These are phyloP conservation scores for Omphalea diandra DNA, from an alignment of 441 rosid species.

Conservation along the genomic window DNA sequence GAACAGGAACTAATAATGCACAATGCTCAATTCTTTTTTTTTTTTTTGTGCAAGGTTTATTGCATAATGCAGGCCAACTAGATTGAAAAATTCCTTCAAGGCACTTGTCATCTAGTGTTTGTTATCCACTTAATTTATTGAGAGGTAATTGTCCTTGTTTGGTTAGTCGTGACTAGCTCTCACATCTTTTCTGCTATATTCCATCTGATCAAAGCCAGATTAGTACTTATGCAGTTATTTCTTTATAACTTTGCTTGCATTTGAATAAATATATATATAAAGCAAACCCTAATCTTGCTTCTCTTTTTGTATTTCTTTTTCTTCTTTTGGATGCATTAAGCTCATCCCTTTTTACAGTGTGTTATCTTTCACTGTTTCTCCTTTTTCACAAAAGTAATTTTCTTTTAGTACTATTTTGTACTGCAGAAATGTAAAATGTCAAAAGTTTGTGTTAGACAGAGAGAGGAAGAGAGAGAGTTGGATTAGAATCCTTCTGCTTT, in stretches of 20 bases:
- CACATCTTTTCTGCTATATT: neutral
- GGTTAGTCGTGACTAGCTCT: neutral
- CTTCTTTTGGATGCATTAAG: neutral
- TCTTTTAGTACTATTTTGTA: neutral
- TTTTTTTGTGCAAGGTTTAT: neutral
- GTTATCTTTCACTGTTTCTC: neutral
- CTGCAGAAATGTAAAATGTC: no score
- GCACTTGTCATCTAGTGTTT: neutral
- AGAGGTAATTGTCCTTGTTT: neutral
- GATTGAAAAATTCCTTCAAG: neutral
- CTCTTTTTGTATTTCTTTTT: neutral
- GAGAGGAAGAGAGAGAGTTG: neutral
- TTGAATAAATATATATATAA: neutral
- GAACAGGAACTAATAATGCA: neutral
- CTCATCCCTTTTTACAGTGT: neutral
- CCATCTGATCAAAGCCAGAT: neutral
- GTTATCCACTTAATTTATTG: neutral
- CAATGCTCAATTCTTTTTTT: no score
- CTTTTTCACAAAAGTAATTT: neutral
- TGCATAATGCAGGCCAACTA: neutral
- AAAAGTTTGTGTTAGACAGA: no score
- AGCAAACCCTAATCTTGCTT: neutral
- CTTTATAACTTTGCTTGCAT: neutral
- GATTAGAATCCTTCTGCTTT: slow-evolving; percentile 61
- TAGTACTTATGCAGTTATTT: neutral